These are phyloP conservation scores for Effrenium voratum DNA, from an alignment of 73 alveolate genomes.

Conservation along the genomic window DNA sequence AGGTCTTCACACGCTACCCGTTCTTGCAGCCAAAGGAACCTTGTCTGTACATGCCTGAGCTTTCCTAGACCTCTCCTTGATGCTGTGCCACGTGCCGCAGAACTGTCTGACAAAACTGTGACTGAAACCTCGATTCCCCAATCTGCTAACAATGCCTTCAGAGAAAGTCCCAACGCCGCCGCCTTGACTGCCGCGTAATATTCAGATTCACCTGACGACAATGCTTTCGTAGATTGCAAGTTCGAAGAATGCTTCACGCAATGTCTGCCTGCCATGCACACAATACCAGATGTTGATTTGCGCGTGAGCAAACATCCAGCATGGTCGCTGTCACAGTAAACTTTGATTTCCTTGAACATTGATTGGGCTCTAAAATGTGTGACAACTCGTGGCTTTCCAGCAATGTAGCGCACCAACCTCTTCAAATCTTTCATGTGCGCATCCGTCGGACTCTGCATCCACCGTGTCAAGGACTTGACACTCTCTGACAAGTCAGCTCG, in stretches of 20 bases:
- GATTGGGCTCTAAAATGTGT: not conserved
- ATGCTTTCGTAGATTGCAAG: not conserved
- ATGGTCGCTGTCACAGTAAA: not conserved
- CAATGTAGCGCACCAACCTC: not conserved
- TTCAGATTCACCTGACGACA: not conserved
- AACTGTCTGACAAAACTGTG: not conserved
- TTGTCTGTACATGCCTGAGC: constrained; percentile 8
- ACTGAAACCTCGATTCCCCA: not conserved
- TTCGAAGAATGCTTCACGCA: not conserved
- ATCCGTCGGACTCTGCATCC: not conserved
- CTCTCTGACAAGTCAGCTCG: not conserved
- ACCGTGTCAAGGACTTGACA: not conserved
- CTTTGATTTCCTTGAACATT: not conserved
- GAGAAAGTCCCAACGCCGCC: not conserved
- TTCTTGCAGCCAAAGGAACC: constrained; percentile 29
- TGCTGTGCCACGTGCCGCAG: constrained; percentile 8
- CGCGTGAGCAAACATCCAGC: constrained; percentile 26
- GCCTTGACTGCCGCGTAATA: constrained; percentile 11
- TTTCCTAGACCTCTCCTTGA: not conserved
- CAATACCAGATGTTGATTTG: not conserved
- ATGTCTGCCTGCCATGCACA: not conserved
- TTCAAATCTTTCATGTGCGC: not conserved
- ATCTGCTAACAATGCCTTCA: not conserved
- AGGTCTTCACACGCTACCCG: not conserved
- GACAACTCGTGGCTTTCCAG: not conserved